Evolutionary conservation across 2,329 filamentous ascomycete genomes (phyloP), one percentile per base, ranked within the genome.

Genomic region (Beauveria sp.): DNA sequence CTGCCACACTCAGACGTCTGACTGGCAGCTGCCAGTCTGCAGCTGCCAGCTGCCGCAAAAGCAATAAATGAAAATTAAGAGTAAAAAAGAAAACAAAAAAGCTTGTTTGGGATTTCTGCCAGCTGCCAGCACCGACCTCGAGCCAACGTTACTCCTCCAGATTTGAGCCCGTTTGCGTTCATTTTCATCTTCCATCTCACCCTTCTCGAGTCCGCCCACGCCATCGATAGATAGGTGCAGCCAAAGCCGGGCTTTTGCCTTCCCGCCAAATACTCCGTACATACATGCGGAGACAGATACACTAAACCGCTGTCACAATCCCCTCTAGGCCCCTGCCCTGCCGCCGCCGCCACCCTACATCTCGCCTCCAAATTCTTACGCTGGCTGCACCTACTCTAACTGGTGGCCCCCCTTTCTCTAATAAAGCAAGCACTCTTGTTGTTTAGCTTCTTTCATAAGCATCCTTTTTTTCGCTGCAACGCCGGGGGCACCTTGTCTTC

Each of bases 391-490:
- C 24, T 56, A 20, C 40, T 49, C 34, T 24, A 43, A 28, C 38
- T 60, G 38, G 57, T 24, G 57, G 46, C 45, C 55, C 31, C 55
- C 20, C 57, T 26, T 38, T n/a, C 24, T 49, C 26, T 24, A 31
- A 34, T 34, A 12, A 34, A 34, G 12, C 31, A 34, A 45, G 50
- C 50, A 50, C 40, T 46, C 49, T 53, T 60, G 40, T 53, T 53
- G 40, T 60, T 60, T 60, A 60, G 58, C 58, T 60, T 60, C 40
- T 60, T 53, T 48, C 49, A 60, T 60, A 60, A 60, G 58, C 58
- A 60, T 60, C 58, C 58, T 60, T 60, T 60, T 60, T 34, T 54
- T 46, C 49, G 42, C 53, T 53, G 58, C 50, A 60, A 54, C 58
- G 42, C 50, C 7, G 50, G 58, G 46, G 38, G 50, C 42, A 48